Evolutionary conservation across 768 basidiomycete genomes (phyloP).

Genomic region (Suillus sp.): DNA sequence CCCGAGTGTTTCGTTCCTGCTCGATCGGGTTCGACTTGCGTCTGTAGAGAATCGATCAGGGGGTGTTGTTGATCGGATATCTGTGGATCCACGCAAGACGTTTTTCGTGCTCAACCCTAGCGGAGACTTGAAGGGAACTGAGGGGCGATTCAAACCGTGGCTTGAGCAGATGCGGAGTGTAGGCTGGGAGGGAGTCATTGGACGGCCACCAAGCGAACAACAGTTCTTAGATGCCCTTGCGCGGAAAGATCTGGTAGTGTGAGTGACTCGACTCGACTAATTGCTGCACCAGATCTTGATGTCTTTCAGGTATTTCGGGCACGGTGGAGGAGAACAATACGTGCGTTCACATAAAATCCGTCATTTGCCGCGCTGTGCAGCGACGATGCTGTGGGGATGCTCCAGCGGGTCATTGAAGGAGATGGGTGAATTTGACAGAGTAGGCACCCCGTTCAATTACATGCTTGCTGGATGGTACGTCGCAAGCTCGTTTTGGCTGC

Average conservation of each 20-base stretch:
- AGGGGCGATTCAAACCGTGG: constrained; percentile 83
- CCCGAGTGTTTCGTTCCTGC: constrained; percentile 84
- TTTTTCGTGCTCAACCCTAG: constrained; percentile 92
- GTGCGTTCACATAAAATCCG: constrained; percentile 85
- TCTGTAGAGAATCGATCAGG: constrained; percentile 17
- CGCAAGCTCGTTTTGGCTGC: background rate
- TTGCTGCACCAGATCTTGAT: constrained; percentile 12
- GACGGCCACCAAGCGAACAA: constrained; percentile 77
- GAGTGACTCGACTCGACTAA: constrained; percentile 39
- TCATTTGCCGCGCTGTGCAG: constrained; percentile 81
- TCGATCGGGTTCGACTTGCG: constrained; percentile 76
- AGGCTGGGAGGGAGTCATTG: constrained; percentile 86
- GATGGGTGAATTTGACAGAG: constrained; percentile 92
- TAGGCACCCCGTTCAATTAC: constrained; percentile 92
- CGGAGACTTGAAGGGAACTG: constrained; percentile 84
- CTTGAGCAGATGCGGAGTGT: constrained; percentile 63
- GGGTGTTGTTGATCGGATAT: constrained; percentile 45
- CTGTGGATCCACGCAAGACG: constrained; percentile 66
- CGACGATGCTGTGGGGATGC: constrained; percentile 98
- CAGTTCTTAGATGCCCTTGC: constrained; percentile 76
- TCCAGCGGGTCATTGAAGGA: constrained; percentile 88
- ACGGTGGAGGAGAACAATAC: constrained; percentile 95
- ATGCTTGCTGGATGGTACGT: constrained; percentile 96
- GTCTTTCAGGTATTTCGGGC: constrained; percentile 85
- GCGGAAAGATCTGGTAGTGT: constrained; percentile 88